phyloP scores from a whole-genome alignment of 768 basidiomycete genomes.

The Hygrocybe punicea region DNA sequence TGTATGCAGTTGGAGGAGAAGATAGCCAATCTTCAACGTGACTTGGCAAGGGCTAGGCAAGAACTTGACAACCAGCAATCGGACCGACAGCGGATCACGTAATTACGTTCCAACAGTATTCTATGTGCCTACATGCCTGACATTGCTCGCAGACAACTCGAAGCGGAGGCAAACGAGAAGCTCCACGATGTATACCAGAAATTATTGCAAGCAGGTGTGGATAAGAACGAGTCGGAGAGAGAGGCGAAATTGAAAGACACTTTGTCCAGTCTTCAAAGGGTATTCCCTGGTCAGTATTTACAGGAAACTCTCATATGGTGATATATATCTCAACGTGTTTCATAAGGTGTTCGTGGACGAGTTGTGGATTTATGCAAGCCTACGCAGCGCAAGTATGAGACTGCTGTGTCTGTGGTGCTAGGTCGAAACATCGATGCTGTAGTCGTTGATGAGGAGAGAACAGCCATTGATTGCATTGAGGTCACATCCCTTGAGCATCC shows the following conservation, averaged over 20 bases:
- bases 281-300: constrained; percentile 69
- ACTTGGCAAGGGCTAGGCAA: constrained; percentile 64
- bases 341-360: constrained; percentile 81
- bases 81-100: constrained; percentile 79
- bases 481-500: constrained; percentile 36
- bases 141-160: constrained; percentile 61
- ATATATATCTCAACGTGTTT: neutral
- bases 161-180: constrained; percentile 90
- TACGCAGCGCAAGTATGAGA: constrained; percentile 86
- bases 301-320: neutral
- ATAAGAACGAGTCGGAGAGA: constrained; percentile 80
- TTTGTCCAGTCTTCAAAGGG: constrained; percentile 73
- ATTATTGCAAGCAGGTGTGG: constrained; percentile 85
- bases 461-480: constrained; percentile 96
- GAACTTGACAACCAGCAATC: constrained; percentile 84
- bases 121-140: neutral
- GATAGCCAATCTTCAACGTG: constrained; percentile 51
- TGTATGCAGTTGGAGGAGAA: constrained; percentile 55
- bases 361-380: constrained; percentile 95
- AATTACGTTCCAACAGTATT: constrained; percentile 22
- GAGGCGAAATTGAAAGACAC: constrained; percentile 85
- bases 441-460: constrained; percentile 95
- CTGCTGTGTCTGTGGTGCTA: constrained; percentile 85
- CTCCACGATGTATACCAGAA: constrained; percentile 77
- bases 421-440: constrained; percentile 94